Percentiles rank a stretch among this genome's conserved stretches.
Conservation (phyloP, 345 rosid genomes). For the Brassica cretica region DNA sequence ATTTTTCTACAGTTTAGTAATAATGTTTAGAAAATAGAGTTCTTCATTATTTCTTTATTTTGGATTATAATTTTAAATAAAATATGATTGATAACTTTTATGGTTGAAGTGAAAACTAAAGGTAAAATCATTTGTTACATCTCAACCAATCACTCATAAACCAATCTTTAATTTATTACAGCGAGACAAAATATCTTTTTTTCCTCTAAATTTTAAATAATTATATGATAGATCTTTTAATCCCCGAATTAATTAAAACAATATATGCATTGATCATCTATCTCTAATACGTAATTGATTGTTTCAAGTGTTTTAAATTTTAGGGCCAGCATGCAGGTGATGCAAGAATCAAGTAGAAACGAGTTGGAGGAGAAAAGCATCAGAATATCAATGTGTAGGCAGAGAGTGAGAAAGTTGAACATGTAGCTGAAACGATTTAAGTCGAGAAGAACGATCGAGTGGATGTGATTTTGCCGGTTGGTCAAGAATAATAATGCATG, state of each 20-base stretch:
- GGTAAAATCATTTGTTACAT: too few species aligned
- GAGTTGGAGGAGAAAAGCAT: background rate
- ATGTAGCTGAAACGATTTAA: background rate
- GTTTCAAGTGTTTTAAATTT: background rate
- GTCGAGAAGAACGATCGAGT: background rate
- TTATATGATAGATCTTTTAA: background rate
- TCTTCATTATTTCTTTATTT: too few species aligned
- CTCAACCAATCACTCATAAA: too few species aligned
- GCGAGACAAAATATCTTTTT: too few species aligned
- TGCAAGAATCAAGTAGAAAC: background rate
- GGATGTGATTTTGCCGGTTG: background rate
- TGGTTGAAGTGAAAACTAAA: too few species aligned
- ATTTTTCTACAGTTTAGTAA: too few species aligned
- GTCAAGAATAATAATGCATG: background rate
- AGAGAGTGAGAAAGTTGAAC: background rate
- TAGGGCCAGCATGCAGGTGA: background rate
- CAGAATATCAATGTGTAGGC: background rate
- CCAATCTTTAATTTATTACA: too few species aligned
- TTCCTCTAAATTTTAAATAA: background rate
- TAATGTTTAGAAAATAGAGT: too few species aligned
- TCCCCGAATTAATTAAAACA: background rate
- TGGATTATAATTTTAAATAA: too few species aligned
- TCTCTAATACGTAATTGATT: background rate
- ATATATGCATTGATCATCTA: background rate
- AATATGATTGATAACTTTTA: too few species aligned